phyloP scores from a whole-genome alignment of 345 rosid species.

The Arabis hirsuta region DNA sequence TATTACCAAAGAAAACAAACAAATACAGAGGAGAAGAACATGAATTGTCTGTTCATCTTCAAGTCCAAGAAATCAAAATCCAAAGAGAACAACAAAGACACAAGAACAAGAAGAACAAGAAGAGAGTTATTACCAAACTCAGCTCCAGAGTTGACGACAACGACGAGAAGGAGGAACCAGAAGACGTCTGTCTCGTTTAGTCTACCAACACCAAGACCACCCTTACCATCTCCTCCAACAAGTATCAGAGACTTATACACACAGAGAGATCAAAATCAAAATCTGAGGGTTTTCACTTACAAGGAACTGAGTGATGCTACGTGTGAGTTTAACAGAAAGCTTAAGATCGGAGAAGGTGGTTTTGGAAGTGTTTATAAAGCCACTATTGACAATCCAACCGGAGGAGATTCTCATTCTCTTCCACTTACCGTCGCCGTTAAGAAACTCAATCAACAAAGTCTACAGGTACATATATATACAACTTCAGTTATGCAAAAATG shows the following conservation, averaged over 20 bases:
- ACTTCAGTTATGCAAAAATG: not conserved
- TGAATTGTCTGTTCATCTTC: slow-evolving; percentile 42
- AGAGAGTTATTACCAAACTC: slow-evolving; percentile 48
- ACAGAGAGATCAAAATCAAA: slow-evolving; percentile 57
- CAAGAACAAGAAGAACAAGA: slow-evolving; percentile 14
- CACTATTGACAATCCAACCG: slow-evolving; percentile 48
- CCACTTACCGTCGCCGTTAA: slow-evolving; percentile 72
- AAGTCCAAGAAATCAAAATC: slow-evolving; percentile 35
- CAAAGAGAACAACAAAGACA: not conserved
- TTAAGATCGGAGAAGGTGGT: slow-evolving; percentile 94
- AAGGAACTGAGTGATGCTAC: slow-evolving; percentile 79
- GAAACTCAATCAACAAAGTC: slow-evolving; percentile 75
- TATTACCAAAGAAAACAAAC: not conserved
- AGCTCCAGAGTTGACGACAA: slow-evolving; percentile 54
- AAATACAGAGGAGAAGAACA: slow-evolving; percentile 18
- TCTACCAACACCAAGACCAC: slow-evolving; percentile 34
- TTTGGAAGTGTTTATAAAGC: slow-evolving; percentile 97
- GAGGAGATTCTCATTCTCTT: slow-evolving; percentile 41
- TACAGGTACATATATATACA: slow-evolving; percentile 59
- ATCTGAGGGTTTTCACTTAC: slow-evolving; percentile 63
- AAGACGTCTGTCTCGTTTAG: not conserved
- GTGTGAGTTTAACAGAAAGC: slow-evolving; percentile 59
- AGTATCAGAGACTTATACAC: slow-evolving; percentile 62
- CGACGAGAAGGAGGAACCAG: slow-evolving; percentile 1
- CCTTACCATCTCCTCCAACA: slow-evolving; percentile 49